phyloP scores from a whole-genome alignment of 805 yeast genomes.

The Candida montana region DNA sequence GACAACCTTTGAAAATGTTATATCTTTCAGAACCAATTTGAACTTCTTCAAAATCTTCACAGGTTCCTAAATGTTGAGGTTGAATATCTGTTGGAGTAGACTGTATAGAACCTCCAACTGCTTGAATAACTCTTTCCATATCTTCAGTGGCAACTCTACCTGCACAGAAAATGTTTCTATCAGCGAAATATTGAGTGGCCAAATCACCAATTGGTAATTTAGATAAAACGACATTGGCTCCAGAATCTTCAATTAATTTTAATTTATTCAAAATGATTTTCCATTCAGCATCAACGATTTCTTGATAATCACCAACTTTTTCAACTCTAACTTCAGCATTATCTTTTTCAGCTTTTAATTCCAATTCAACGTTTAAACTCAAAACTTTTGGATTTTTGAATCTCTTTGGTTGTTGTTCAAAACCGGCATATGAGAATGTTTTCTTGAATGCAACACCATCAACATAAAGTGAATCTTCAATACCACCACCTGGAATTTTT shows the following conservation, averaged over 20 bases:
- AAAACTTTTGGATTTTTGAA: slow-evolving; percentile 78
- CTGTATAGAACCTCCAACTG: slow-evolving; percentile 91
- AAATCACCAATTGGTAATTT: slow-evolving; percentile 96
- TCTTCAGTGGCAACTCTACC: slow-evolving; percentile 90
- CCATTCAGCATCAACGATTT: slow-evolving; percentile 99
- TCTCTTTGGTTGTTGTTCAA: slow-evolving; percentile 94
- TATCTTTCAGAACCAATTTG: slow-evolving; percentile 96
- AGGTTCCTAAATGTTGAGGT: slow-evolving; percentile 73
- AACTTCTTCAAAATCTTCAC: slow-evolving; percentile 81
- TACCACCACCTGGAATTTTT: slow-evolving; percentile 92
- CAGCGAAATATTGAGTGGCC: slow-evolving; percentile 98
- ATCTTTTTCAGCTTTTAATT: slow-evolving; percentile 96
- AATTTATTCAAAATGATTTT: slow-evolving; percentile 82
- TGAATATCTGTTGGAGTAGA: slow-evolving; percentile 68
- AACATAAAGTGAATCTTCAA: slow-evolving; percentile 86
- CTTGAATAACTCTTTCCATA: slow-evolving; percentile 85
- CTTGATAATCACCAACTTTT: slow-evolving; percentile 90
- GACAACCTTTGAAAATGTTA: slow-evolving; percentile 89
- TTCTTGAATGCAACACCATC: slow-evolving; percentile 97
- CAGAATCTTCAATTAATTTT: slow-evolving; percentile 73
- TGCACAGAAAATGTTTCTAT: slow-evolving; percentile 92
- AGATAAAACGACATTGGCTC: slow-evolving; percentile 89
- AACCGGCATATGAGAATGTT: slow-evolving; percentile 96
- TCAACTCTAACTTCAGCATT: slow-evolving; percentile 97
- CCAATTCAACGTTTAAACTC: slow-evolving; percentile 86